Percentiles rank a stretch among this genome's conserved stretches.
Conservation (phyloP, 1,284 basidiomycete genomes). For the Phenoliferia sp. region DNA sequence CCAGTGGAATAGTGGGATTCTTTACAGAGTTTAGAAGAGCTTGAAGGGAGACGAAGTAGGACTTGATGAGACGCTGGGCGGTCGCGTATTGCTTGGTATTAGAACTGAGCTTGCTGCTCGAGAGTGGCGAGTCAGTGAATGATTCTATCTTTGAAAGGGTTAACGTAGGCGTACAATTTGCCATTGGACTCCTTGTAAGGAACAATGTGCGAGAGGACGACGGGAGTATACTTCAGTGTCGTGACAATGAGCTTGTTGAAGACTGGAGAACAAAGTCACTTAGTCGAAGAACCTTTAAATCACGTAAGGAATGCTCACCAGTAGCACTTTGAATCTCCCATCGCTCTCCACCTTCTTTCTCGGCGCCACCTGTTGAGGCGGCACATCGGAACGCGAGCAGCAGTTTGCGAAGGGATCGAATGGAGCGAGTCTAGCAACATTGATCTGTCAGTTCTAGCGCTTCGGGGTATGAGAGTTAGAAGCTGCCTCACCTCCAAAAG, state of each 20-base stretch:
- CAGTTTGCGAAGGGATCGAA: conserved; percentile 77
- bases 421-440: conserved; percentile 81
- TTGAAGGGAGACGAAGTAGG: conserved; percentile 80
- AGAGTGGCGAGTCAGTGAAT: neutral
- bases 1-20: neutral
- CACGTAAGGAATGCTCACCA: conserved; percentile 2
- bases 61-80: conserved; percentile 82
- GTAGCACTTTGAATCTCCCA: conserved; percentile 26
- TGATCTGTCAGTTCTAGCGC: no score
- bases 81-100: conserved; percentile 49
- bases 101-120: conserved; percentile 37
- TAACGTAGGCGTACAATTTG: conserved; percentile 61
- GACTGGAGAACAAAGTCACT: conserved; percentile 49
- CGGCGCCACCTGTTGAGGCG: conserved; percentile 48
- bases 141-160: neutral
- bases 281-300: neutral
- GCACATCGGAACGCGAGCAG: conserved; percentile 85
- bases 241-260: conserved; percentile 91
- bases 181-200: conserved; percentile 80
- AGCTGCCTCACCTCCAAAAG: conserved; percentile 86
- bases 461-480: no score
- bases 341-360: conserved; percentile 10
- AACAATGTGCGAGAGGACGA: conserved; percentile 79
- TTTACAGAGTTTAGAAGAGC: conserved; percentile 71
- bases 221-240: conserved; percentile 81